Evolutionary conservation across 495 filamentous ascomycete genomes (phyloP), one percentile per base, ranked within the genome.

Genomic region (Aspergillus ellipticus): DNA sequence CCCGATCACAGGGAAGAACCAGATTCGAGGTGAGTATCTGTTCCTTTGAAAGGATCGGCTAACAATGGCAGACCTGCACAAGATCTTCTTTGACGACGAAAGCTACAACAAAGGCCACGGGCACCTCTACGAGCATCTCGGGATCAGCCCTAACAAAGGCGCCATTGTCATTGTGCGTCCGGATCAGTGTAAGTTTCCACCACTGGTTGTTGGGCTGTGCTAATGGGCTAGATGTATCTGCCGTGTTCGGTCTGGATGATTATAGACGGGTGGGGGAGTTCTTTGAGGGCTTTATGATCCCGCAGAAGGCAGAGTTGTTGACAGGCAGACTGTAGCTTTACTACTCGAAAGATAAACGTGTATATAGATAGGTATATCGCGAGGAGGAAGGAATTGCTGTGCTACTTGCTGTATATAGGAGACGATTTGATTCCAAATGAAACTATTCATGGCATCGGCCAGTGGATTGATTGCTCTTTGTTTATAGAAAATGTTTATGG

Each of bases 11-110:
- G 82, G 84, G 4, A 80, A 80, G 62, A 85, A 80, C 70, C 73
- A 75, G 33, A 82, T 86, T 28, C 74, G 79, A 72, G 79, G 83
- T 85, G 58, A 56, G 65, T 48, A 29, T 26, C 11, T 28, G 57
- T 9, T 20, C 6, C 24, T 28, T 22, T 42, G 22, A 16, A 17
- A 21, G 13, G n/a, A 5, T 28, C 15, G 2, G 39, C 45, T 31
- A 45, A 35, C 6, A 43, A 19, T 24, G 6, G 24, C 6, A 85
- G 85, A 82, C 56, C 59, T 85, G 2, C 77, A 83, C 49, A 88
- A 88, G 54, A 76, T 83, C 4, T 89, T 79, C 65, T 79, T 82
- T 33, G 86, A 90, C 53, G 86, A 88, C 49, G 79, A 85, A 51
- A 83, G 79, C 65, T 85, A 87, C 66, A 82, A 87, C 53, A 71